Evolutionary conservation across 2,329 filamentous ascomycete genomes (phyloP).

Genomic region (Lecanosticta acicola): DNA sequence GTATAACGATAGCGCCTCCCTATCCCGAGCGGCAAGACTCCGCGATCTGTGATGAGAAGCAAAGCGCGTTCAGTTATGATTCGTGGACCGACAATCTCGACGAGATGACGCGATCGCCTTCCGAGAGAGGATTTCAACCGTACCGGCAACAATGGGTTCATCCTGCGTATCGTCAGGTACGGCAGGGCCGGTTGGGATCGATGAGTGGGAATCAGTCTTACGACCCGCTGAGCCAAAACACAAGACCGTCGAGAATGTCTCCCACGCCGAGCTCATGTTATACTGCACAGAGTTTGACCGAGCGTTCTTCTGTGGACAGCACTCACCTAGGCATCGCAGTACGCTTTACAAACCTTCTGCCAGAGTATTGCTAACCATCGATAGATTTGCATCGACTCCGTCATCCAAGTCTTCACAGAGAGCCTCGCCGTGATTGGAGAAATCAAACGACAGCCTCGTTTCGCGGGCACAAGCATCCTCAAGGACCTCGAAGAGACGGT

Average conservation of each 20-base stretch:
- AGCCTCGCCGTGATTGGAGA: conserved; percentile 1
- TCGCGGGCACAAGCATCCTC: not conserved
- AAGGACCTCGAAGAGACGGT: conserved; percentile 6
- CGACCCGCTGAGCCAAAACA: too few species aligned
- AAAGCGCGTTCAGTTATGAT: conserved; percentile 7
- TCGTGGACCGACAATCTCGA: conserved; percentile 18
- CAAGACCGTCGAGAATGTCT: too few species aligned
- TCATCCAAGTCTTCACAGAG: conserved; percentile 1
- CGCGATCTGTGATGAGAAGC: not conserved
- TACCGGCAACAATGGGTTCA: not conserved
- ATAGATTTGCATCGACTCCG: conserved; percentile 1
- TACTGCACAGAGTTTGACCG: too few species aligned
- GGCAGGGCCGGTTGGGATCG: not conserved
- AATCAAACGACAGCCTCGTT: not conserved
- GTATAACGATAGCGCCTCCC: not conserved
- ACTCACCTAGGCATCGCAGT: not conserved
- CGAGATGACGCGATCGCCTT: conserved; percentile 12
- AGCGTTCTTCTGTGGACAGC: not conserved
- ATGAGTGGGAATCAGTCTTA: too few species aligned
- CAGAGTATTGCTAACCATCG: not conserved
- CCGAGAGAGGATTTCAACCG: not conserved
- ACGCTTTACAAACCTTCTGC: too few species aligned
- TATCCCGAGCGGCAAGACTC: not conserved
- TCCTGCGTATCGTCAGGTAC: not conserved
- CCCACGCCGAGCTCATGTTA: too few species aligned